Percentiles rank a stretch among this genome's conserved stretches.
Conservation (phyloP, 257 asterid genomes). For the Eucommia ulmoides region DNA sequence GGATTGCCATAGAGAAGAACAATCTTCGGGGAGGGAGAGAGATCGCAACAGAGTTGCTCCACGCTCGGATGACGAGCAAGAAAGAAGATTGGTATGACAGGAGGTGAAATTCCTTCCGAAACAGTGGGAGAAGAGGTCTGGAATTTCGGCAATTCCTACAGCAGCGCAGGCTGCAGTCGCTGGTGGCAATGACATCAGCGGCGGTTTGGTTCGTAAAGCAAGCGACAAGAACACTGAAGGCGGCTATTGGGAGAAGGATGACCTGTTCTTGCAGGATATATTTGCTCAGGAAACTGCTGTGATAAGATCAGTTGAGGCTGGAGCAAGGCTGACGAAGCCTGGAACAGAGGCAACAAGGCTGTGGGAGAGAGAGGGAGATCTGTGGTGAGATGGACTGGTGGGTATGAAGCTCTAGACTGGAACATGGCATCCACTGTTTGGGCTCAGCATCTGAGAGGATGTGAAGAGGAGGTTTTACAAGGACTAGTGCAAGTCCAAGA, state of each 20-base stretch:
- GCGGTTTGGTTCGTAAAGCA: constrained; percentile 30
- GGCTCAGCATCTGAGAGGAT: constrained; percentile 4
- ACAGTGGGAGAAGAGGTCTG: constrained; percentile 77
- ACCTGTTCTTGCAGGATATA: constrained; percentile 90
- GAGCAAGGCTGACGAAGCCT: too few relatives aligned
- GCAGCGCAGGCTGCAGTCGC: constrained; percentile 18
- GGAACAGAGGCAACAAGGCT: too few relatives aligned
- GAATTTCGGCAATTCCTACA: constrained; percentile 58
- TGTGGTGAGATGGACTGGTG: too few relatives aligned
- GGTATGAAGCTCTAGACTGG: too few relatives aligned
- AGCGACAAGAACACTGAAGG: constrained; percentile 33
- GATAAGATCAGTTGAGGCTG: too few relatives aligned
- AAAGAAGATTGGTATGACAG: constrained; percentile 47
- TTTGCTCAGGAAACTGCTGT: constrained; percentile 99
- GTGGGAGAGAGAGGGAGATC: too few relatives aligned
- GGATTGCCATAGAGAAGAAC: too few relatives aligned
- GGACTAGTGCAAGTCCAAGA: constrained; percentile 2
- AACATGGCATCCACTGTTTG: too few relatives aligned
- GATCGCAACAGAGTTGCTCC: too few relatives aligned
- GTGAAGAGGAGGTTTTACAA: constrained; percentile 1
- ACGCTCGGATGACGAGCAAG: constrained; percentile 23
- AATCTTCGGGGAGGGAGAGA: too few relatives aligned
- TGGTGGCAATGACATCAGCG: constrained; percentile 12
- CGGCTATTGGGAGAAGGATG: constrained; percentile 82
- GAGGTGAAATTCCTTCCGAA: constrained; percentile 92